Base-by-base conservation (phyloP, 768 basidiomycete genomes). In the Mycena filopes region DNA sequence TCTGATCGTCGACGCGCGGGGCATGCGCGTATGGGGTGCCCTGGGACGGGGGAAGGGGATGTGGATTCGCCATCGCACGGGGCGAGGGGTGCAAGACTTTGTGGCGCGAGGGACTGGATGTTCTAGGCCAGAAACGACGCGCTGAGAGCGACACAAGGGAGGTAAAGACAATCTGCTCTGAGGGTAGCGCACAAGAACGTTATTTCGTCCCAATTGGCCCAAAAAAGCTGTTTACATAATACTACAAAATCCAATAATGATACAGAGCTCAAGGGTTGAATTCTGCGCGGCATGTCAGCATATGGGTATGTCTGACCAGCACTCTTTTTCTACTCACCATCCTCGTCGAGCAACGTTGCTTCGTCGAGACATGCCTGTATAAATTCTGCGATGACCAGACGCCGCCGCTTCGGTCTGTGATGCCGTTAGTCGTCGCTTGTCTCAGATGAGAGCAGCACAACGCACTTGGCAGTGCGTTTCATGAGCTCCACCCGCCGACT, bases 341-440 rank as follows among this genome's bases (percentile, higher is more conserved):
- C 93, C 78, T 97, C 95, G 74, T 95, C 89, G 40, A 96, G 82
- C 45, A 96, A 75, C 0, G 94, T 94, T 45, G 83, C 85, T 73
- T 96, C 93, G n/a, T 94, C 94, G 33, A 96, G 72, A 72, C 90
- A 95, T 7, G 88, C 90, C 45, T 85, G 78, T 41, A 98, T 86
- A 75, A 87, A 98, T 64, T 93, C 92, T 0, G 89, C 82, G 56
- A 95, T 81, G 11, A 97, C 84, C 8, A 96, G 82, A 71, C 93
- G 86, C 49, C 93, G 88, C 26, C 89, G 86, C 78, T 92, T 94
- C 2, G 94, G 93, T 71, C 95, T 96, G 60, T 2, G 51, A 41
- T 18, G 66, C 50, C n/a, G 40, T 51, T 31, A 68, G 55, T 31
- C 42, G 8, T 31, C 38, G 28, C 21, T n/a, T 23, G 15, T 4